phyloP scores from a whole-genome alignment of 1,139 yeast genomes.

The Suzukiozyma palmioleophila region DNA sequence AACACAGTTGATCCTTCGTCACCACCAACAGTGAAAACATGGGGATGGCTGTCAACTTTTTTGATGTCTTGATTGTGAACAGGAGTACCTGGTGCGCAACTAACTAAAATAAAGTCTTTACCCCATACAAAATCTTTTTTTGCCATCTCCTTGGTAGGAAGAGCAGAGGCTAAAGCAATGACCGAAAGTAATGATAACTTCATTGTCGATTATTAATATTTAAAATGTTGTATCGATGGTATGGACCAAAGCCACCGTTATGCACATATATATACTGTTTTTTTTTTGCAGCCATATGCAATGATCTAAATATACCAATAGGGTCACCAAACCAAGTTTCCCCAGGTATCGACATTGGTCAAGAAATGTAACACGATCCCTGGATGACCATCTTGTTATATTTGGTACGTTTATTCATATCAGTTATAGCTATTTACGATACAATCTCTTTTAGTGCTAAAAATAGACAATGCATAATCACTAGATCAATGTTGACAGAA shows the following conservation, averaged over 20 bases:
- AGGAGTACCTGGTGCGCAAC: slow-evolving; percentile 18
- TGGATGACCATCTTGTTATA: neutral
- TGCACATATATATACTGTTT: neutral
- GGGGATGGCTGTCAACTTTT: slow-evolving; percentile 24
- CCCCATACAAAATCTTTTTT: slow-evolving; percentile 1
- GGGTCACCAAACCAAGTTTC: neutral
- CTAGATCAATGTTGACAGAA: too few relatives aligned
- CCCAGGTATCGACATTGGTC: neutral
- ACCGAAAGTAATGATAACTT: neutral
- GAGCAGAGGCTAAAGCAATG: slow-evolving; percentile 2
- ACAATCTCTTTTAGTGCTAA: too few relatives aligned
- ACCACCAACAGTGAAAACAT: slow-evolving; percentile 30
- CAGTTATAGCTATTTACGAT: too few relatives aligned
- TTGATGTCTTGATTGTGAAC: slow-evolving; percentile 21
- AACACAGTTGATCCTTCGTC: slow-evolving; percentile 20
- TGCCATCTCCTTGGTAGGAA: slow-evolving; percentile 2
- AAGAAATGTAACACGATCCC: neutral
- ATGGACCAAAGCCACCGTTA: neutral
- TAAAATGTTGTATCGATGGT: neutral
- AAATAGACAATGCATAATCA: too few relatives aligned
- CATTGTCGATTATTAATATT: neutral
- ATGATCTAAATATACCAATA: neutral
- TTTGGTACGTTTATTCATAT: neutral
- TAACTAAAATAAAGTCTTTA: slow-evolving; percentile 13
- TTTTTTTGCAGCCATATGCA: neutral